Evolutionary conservation across 768 basidiomycete species (phyloP).

Genomic region (Auricularia sp.): DNA sequence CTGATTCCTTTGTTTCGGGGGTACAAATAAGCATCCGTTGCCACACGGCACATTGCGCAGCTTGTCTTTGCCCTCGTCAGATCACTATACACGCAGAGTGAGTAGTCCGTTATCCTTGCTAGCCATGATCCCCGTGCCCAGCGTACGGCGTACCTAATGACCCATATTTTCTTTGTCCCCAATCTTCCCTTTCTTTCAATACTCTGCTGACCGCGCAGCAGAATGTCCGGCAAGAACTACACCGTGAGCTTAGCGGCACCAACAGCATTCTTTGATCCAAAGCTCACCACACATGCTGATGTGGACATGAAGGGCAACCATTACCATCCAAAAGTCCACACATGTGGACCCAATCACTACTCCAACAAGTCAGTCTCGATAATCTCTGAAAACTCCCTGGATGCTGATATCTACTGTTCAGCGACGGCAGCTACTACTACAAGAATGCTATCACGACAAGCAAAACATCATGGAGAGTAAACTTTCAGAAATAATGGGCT

Average conservation of each 20-base stretch:
- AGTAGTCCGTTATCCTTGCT: not conserved
- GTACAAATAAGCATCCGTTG: too few species aligned
- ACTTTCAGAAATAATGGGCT: too few species aligned
- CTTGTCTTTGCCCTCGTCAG: too few species aligned
- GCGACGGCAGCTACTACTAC: conserved; percentile 1
- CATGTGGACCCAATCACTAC: too few species aligned
- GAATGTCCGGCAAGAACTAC: not conserved
- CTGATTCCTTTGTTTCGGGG: too few species aligned
- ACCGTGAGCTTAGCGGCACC: not conserved
- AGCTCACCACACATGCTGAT: too few species aligned
- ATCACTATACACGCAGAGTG: too few species aligned
- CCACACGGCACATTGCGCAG: too few species aligned
- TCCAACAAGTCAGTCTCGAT: not conserved
- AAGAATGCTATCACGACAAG: too few species aligned
- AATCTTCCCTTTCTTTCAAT: not conserved
- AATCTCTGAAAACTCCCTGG: not conserved
- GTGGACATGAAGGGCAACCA: not conserved
- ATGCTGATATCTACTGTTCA: not conserved
- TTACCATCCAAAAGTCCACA: too few species aligned
- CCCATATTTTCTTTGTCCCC: not conserved
- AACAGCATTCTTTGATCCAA: not conserved
- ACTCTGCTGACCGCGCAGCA: not conserved
- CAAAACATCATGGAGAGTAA: too few species aligned
- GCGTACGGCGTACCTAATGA: not conserved
- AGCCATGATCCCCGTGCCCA: not conserved